Percentiles rank a stretch among this genome's conserved stretches.
Conservation (phyloP, 169 alveolate genomes). For the Plasmodium yoelii region DNA sequence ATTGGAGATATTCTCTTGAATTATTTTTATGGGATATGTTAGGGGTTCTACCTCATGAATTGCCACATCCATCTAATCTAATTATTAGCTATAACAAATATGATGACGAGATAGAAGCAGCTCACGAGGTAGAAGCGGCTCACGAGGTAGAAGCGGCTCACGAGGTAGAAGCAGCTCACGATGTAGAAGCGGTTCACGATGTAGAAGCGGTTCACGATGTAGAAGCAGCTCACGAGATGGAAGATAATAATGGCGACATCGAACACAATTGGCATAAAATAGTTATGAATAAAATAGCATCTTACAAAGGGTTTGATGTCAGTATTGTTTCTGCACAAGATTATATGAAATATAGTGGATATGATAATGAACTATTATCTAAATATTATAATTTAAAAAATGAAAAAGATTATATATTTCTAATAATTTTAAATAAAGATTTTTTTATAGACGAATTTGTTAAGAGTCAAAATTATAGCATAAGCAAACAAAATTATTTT, state of each 20-base stretch:
- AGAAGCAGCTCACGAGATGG: too few relatives aligned
- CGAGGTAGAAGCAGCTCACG: too few relatives aligned
- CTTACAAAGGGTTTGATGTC: constrained; percentile 32
- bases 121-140: too few relatives aligned
- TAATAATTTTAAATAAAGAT: constrained; percentile 24
- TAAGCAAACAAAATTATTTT: constrained; percentile 20
- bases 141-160: too few relatives aligned
- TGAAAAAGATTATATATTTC: constrained; percentile 35
- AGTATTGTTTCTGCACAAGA: constrained; percentile 30
- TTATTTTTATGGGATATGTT: constrained; percentile 68
- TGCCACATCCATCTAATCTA: constrained; percentile 63
- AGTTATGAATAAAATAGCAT: background rate
- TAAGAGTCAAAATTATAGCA: constrained; percentile 13
- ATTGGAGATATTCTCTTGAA: constrained; percentile 60
- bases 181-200: too few relatives aligned
- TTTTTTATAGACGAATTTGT: constrained; percentile 41
- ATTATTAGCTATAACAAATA: constrained; percentile 14
- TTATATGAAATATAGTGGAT: constrained; percentile 17
- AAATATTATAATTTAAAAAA: constrained; percentile 14
- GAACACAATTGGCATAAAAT: constrained; percentile 12
- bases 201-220: too few relatives aligned
- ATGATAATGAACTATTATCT: constrained; percentile 7
- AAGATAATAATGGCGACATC: too few relatives aligned
- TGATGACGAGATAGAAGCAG: too few relatives aligned
- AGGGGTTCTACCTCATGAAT: constrained; percentile 43